Evolutionary conservation across 495 filamentous ascomycete genomes (phyloP), one percentile per base, ranked within the genome.

Genomic region (Penicillium maclennaniae): DNA sequence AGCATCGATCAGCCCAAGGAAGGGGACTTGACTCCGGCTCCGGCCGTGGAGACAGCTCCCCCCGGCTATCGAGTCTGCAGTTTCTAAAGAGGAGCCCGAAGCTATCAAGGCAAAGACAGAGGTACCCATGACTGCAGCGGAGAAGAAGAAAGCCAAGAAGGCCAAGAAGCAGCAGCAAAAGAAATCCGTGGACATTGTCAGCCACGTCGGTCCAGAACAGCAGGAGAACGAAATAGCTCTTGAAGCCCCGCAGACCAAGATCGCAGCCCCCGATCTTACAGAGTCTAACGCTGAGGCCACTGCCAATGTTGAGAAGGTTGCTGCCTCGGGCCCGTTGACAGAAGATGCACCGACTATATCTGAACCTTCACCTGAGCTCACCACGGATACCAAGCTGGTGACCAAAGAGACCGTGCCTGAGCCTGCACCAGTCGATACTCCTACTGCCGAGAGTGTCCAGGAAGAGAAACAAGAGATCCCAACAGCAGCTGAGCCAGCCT

Each of bases 141-240:
- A 70, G 38, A 78, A 72, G 55, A 78, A 73, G 51, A 77, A 77
- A 56, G 62, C 70, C n/a, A 65, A 47, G 31, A 65, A 57, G 44
- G 46, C 45, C 16, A 57, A 60, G 51, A 54, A 56, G 38, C 43
- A 43, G 38, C 55, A 61, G n/a, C 51, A 61, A 34, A 39, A 36
- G 31, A 47, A 56, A 25, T 56, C 57, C n/a, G 26, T 31, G 8
- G 45, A 53, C 26, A 34, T 43, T 9, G 59, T 55, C 8, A 55
- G 51, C 23, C 39, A 34, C 43, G 15, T 51, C 39, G 10, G 51
- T 23, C 19, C 27, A 0, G 45, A 73, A 47, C 61, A 68, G 26
- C 41, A 51, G 45, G 47, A 19, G 10, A 34, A 16, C 6, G 45
- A 52, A 37, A 21, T 45, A 7, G 3, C 41, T 17, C 16, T 5